Evolutionary conservation across 441 rosid species (phyloP).

Genomic region (Gossypium trilobum): DNA sequence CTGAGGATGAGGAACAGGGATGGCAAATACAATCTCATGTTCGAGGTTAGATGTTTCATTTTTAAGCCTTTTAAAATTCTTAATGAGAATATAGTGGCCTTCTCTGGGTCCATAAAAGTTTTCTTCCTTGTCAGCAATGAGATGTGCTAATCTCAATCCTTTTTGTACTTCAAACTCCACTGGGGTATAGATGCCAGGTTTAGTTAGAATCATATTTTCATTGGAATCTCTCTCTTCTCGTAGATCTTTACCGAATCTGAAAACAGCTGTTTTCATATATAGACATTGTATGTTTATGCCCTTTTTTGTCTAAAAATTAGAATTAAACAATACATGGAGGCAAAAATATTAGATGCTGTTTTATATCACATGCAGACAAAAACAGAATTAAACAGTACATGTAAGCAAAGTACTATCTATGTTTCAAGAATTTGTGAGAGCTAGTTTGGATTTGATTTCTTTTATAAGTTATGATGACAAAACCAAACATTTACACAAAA

Average conservation of each 20-base stretch:
- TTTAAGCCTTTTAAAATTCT: constrained; percentile 15
- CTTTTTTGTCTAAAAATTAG: neutral
- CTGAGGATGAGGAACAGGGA: constrained; percentile 97
- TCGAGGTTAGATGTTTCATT: constrained; percentile 51
- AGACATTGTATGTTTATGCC: neutral
- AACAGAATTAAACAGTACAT: neutral
- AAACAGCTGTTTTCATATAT: neutral
- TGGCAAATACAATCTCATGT: constrained; percentile 96
- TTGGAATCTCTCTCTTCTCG: neutral
- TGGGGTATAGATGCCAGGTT: neutral
- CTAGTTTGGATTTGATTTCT: neutral
- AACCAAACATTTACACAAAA: neutral
- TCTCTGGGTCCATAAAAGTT: neutral
- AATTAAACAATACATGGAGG: neutral
- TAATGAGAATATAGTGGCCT: neutral
- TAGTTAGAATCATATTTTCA: neutral
- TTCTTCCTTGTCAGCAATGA: neutral
- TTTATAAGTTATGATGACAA: neutral
- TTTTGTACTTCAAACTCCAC: neutral
- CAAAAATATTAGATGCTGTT: neutral
- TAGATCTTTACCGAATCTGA: neutral
- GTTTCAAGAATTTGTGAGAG: neutral
- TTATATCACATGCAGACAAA: neutral
- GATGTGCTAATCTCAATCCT: neutral
- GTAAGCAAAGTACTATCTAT: neutral